phyloP scores from a whole-genome alignment of 768 basidiomycete species.

The Russula earlei region DNA sequence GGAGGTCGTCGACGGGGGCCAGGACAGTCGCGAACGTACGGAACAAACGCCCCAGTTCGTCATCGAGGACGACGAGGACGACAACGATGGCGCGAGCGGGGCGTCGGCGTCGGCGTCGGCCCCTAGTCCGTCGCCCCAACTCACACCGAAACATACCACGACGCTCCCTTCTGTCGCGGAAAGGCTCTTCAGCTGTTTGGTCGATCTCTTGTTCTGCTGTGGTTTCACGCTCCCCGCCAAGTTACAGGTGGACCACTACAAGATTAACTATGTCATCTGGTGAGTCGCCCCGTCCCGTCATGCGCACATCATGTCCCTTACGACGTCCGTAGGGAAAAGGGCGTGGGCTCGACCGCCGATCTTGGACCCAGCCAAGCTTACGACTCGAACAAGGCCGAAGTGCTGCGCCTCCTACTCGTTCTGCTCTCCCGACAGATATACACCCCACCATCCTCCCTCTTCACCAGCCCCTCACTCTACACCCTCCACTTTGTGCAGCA shows the following conservation, averaged over 20 bases:
- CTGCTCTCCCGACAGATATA: constrained; percentile 90
- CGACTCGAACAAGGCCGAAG: constrained; percentile 80
- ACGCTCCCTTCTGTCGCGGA: constrained; percentile 72
- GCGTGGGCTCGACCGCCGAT: constrained; percentile 81
- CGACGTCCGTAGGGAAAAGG: constrained; percentile 67
- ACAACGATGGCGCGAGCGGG: constrained; percentile 32
- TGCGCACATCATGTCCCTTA: neutral
- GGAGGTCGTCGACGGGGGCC: constrained; percentile 36
- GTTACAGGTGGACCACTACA: constrained; percentile 69
- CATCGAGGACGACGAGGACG: constrained; percentile 72
- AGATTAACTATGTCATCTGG: constrained; percentile 86
- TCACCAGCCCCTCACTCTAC: constrained; percentile 66
- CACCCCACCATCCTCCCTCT: constrained; percentile 56
- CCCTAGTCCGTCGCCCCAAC: constrained; percentile 15
- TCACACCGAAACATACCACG: constrained; percentile 31
- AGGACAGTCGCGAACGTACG: constrained; percentile 21
- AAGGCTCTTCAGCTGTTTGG: constrained; percentile 63
- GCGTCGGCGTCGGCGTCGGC: constrained; percentile 11
- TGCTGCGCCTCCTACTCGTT: constrained; percentile 80
- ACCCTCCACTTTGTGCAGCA: constrained; percentile 71
- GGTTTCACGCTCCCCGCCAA: constrained; percentile 83
- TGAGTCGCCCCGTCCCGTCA: constrained; percentile 25
- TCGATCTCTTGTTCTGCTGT: constrained; percentile 88
- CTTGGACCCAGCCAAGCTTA: constrained; percentile 51
- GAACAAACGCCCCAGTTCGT: constrained; percentile 58